Conservation (phyloP, 306 rosid species). For the Trifolium fragiferum region DNA sequence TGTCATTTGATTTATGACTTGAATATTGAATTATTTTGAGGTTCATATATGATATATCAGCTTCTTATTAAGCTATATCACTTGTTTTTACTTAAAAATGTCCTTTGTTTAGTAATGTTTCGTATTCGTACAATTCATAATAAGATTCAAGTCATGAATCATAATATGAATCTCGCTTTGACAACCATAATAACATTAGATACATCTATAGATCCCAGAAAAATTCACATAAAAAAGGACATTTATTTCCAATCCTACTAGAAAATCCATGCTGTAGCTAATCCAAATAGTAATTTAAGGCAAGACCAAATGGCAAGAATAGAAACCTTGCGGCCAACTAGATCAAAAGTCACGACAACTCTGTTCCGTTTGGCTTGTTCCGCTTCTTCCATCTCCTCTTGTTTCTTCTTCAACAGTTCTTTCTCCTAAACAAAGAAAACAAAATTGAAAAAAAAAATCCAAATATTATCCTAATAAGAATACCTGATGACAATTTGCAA, state of each 20-base stretch:
- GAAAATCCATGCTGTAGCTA: constrained; percentile 31
- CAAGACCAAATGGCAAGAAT: constrained; percentile 25
- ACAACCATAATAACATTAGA: constrained; percentile 6
- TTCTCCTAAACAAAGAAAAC: constrained; percentile 67
- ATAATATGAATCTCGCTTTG: neutral
- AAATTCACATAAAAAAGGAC: neutral
- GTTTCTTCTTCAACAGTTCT: constrained; percentile 81
- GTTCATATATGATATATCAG: neutral
- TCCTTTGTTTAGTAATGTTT: neutral
- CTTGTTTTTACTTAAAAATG: neutral
- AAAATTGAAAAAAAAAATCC: constrained; percentile 3
- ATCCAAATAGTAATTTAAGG: constrained; percentile 34
- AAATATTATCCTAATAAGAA: constrained; percentile 5
- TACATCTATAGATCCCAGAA: constrained; percentile 32
- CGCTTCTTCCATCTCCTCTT: constrained; percentile 88
- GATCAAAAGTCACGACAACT: constrained; percentile 91
- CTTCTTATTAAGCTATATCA: neutral
- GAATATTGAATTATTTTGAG: neutral
- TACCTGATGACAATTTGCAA: constrained; percentile 11
- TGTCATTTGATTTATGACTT: neutral
- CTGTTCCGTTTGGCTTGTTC: constrained; percentile 77
- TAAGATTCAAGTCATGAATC: neutral
- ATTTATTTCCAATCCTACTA: constrained; percentile 21
- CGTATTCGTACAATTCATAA: neutral
- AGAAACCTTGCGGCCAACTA: constrained; percentile 94